Evolutionary conservation across 768 basidiomycete species (phyloP).

Genomic region (Boletales sp.): DNA sequence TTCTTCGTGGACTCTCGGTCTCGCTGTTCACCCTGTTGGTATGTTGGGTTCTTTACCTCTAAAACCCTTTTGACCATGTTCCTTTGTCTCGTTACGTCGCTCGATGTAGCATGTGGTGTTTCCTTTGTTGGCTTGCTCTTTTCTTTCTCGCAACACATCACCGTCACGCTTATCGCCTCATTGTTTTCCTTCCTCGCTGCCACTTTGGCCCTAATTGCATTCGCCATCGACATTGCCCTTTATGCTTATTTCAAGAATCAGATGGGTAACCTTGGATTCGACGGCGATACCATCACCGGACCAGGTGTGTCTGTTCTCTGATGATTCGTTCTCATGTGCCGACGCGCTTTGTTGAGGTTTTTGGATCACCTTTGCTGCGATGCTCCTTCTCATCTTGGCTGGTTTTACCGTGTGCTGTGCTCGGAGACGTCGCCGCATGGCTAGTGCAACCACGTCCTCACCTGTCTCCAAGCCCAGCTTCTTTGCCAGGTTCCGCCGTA

Average conservation of each 20-base stretch:
- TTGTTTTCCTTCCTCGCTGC: constrained; percentile 65
- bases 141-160: constrained; percentile 56
- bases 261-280: constrained; percentile 43
- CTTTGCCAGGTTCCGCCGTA: constrained; percentile 39
- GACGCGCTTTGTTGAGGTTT: constrained; percentile 45
- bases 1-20: constrained; percentile 66
- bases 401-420: constrained; percentile 72
- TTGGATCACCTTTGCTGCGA: constrained; percentile 68
- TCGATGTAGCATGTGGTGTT: constrained; percentile 42
- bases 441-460: constrained; percentile 31
- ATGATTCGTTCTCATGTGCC: neutral
- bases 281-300: constrained; percentile 50
- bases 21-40: constrained; percentile 77
- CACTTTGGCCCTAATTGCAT: constrained; percentile 63
- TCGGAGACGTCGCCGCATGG: constrained; percentile 52
- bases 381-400: constrained; percentile 61
- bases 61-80: constrained; percentile 2
- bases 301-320: constrained; percentile 47
- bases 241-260: constrained; percentile 58
- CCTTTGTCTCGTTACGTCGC: neutral
- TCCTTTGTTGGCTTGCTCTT: constrained; percentile 62
- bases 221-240: constrained; percentile 75
- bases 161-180: constrained; percentile 40
- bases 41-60: constrained; percentile 20
- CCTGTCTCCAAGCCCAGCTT: constrained; percentile 23